Base-by-base conservation (phyloP, 2,329 filamentous ascomycete genomes). In the Exophiala dermatitidis region DNA sequence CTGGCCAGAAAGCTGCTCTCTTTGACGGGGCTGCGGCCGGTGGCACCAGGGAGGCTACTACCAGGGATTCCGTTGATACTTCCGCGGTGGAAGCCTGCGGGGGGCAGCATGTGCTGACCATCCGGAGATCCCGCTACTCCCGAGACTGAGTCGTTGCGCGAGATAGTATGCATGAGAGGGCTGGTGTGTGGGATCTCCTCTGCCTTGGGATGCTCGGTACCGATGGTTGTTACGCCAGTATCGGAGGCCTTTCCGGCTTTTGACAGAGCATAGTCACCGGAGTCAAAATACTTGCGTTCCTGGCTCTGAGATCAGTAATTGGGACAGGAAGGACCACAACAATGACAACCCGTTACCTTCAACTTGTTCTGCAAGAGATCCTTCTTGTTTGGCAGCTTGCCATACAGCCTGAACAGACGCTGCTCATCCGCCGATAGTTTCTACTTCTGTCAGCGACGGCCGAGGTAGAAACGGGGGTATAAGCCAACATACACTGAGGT, bases 241-340 rank as follows among this genome's bases (percentile, higher is more conserved):
- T 93, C 87, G 67, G 90, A 88, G 70, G 89, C 90, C 76, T 97
- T 97, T 73, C 93, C 93, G 56, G 93, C 93, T 77, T 96, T 95
- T 72, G 87, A 91, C 75, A 95, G 87, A 67, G 90, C 90, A 67
- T 95, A 96, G 76, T 96, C 90, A 67, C 90, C 90, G 56, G 87
- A 93, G 77, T 96, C 90, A 73, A 96, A 96, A 77, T 95, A 96
- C 77, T 95, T 98, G 77, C 93, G 90, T 72, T 97, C 93, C 30
- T 36, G 12, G 12, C 31, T 3, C 31, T 4, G 8, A 34, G 3
- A 8, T 46, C 29, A 36, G 30, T 5, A 34, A 49, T 34, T 47
- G 50, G 19, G 31, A 46, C 5, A 26, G 19, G 38, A 42, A 30
- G 31, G 19, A 6, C 3, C 26, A 37, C 7, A 7, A 32, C 43